Evolutionary conservation across 2,329 filamentous ascomycete genomes (phyloP), one percentile per base, ranked within the genome.

Genomic region (Hansfordia pulvinata): DNA sequence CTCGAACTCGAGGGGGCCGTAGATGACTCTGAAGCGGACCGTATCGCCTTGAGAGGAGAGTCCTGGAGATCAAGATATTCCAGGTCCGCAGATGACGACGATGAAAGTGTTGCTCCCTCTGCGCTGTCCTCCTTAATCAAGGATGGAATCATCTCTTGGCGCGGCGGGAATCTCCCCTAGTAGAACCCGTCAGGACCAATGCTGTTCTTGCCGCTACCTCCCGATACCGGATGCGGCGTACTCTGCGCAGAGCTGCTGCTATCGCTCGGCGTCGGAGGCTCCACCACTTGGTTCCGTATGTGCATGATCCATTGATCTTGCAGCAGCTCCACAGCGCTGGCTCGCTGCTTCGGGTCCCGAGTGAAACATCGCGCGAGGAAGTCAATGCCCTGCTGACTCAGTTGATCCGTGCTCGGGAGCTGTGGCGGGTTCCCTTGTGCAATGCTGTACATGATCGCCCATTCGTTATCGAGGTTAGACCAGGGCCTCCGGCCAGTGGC

Each of bases 371-470:
- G 73, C 41, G 71, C 72, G 37, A 98, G 53, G 46, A 98, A 96
- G 47, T 96, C 85, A 36, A 94, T 75, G 13, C 90, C 90, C 30
- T 72, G 56, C 0, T 76, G 69, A 44, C 81, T 90, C 36, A 98
- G 69, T 53, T 96, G 88, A 27, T 96, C 88, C 1, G 62, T 50
- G 1, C 71, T 65, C 2, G 90, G 90, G 30, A 94, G 64, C 47
- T 84, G 78, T 5, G 90, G 90, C 25, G 85, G 81, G 42, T 94
- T 93, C 37, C 90, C 90, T 49, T 93, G 88, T 2, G 90, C 90
- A 45, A 98, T 98, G 60, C 96, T 96, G 66, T 94, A 98, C 90
- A 98, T 98, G 58, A 98, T 96, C 21, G 90, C 90, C 85, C 86
- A 98, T 53, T 98, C 90, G 48, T 98, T 98, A 58, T 98, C 90